Evolutionary conservation across 306 rosid species (phyloP).

Genomic region (Quercus suber): DNA sequence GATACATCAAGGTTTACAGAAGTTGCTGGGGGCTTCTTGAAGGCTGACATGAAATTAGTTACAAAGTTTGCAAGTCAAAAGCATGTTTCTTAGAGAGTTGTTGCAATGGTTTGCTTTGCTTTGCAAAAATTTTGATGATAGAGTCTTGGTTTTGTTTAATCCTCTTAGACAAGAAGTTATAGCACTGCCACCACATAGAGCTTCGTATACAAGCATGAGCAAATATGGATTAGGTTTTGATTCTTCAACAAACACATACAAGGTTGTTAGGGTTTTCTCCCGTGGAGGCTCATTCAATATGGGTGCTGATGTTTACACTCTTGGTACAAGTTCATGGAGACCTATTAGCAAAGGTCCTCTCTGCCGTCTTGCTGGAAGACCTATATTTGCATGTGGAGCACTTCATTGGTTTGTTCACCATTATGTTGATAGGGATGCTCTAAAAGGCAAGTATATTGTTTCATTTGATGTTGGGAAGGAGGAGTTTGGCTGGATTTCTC

Average conservation of each 20-base stretch:
- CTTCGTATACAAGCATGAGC: neutral
- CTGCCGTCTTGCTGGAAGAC: neutral
- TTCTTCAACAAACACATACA: neutral
- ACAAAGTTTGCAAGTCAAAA: neutral
- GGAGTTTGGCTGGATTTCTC: neutral
- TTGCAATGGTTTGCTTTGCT: neutral
- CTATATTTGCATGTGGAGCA: neutral
- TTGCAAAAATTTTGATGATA: neutral
- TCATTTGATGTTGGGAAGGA: neutral
- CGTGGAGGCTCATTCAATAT: neutral
- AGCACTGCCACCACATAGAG: neutral
- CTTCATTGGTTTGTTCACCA: neutral
- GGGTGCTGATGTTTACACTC: neutral
- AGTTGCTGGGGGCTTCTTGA: neutral
- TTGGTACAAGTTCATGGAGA: neutral
- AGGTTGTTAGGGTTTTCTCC: neutral
- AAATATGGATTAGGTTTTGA: slow-evolving; percentile 1
- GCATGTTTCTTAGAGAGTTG: neutral
- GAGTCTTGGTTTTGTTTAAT: neutral
- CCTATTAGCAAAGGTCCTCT: neutral
- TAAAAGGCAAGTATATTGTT: neutral
- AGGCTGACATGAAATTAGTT: neutral
- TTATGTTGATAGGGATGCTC: neutral
- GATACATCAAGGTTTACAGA: neutral
- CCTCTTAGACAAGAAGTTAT: neutral